Evolutionary conservation across 306 rosid genomes (phyloP).

Genomic region (Notholithocarpus densiflorus): DNA sequence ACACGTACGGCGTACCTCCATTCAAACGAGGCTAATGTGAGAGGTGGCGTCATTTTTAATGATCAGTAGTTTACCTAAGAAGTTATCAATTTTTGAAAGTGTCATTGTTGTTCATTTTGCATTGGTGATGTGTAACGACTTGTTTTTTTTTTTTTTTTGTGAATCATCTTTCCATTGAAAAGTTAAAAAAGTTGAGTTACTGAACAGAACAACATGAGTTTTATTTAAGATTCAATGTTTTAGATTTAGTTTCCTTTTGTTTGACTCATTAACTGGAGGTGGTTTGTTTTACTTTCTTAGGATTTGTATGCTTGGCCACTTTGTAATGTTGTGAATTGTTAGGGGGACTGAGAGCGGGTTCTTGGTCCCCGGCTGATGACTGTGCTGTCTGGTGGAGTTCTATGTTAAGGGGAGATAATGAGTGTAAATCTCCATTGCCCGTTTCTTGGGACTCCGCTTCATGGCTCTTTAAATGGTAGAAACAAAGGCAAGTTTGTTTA

Average conservation of each 20-base stretch:
- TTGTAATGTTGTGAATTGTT: conserved; percentile 23
- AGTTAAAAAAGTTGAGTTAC: no score
- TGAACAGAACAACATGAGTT: no score
- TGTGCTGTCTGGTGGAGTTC: conserved; percentile 15
- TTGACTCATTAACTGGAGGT: background rate
- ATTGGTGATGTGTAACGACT: no score
- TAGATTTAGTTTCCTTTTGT: background rate
- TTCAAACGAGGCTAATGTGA: no score
- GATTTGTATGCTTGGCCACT: conserved; percentile 20
- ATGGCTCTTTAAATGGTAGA: conserved; percentile 36
- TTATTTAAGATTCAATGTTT: no score
- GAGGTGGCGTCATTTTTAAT: no score
- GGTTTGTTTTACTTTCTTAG: conserved; percentile 1
- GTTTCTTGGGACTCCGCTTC: conserved; percentile 53
- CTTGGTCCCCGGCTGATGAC: conserved; percentile 55
- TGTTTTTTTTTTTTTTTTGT: no score
- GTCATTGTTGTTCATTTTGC: no score
- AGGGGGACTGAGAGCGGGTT: conserved; percentile 50
- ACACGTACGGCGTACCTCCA: no score
- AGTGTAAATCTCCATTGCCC: conserved; percentile 44
- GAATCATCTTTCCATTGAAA: no score
- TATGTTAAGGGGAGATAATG: conserved; percentile 48
- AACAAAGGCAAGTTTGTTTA: conserved; percentile 29
- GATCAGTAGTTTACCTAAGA: no score
- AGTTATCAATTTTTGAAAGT: no score